Evolutionary conservation across 2,329 filamentous ascomycete species (phyloP).

Genomic region (Diplodia mutila): DNA sequence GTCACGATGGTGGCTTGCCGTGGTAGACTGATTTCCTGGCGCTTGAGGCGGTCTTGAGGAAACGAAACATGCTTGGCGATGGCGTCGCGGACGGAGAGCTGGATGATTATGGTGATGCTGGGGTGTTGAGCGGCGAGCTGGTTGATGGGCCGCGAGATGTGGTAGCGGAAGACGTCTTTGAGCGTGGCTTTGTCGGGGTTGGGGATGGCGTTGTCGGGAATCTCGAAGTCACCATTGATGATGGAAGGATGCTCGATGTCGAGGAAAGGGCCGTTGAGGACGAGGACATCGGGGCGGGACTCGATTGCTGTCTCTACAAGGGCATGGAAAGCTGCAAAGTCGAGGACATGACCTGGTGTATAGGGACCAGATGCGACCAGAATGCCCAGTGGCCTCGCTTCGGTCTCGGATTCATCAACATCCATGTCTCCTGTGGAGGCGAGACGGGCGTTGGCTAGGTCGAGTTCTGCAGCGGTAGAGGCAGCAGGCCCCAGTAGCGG

Average conservation of each 20-base stretch:
- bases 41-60: conserved; percentile 75
- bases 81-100: conserved; percentile 81
- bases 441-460: conserved; percentile 70
- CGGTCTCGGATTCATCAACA: conserved; percentile 45
- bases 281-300: conserved; percentile 73
- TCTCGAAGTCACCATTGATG: conserved; percentile 57
- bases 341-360: conserved; percentile 87
- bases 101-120: conserved; percentile 77
- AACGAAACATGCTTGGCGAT: conserved; percentile 84
- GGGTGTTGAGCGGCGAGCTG: conserved; percentile 73
- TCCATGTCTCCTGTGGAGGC: conserved; percentile 54
- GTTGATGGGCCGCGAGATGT: conserved; percentile 75
- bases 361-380: conserved; percentile 85
- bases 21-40: conserved; percentile 73
- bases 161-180: conserved; percentile 78
- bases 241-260: conserved; percentile 90
- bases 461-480: conserved; percentile 67
- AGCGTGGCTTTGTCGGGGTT: conserved; percentile 76
- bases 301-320: conserved; percentile 78
- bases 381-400: conserved; percentile 69
- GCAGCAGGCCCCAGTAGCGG: conserved; percentile 77
- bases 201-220: conserved; percentile 45
- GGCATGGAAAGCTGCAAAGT: conserved; percentile 83
- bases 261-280: conserved; percentile 85
- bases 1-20: conserved; percentile 78